Base-by-base conservation (phyloP, 164 flowering plant species). In the Vitis amurensis region DNA sequence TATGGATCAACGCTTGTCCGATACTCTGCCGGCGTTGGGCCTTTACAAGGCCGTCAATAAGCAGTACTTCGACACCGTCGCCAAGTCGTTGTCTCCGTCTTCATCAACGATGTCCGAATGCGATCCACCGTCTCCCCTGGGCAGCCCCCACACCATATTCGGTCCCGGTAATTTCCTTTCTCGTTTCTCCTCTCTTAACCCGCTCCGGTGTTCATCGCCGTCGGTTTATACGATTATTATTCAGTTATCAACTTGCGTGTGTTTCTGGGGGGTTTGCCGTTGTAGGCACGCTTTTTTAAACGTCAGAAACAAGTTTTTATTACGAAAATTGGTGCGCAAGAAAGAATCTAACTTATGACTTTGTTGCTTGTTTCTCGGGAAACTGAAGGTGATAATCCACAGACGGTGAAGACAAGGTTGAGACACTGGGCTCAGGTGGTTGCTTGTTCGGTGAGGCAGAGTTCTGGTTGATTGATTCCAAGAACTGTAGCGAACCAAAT, bases 381-480 rank as follows among this genome's bases (percentile, higher is more conserved):
- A 59, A 61, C 4, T 59, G 19, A 12, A 79, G 87, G 78, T 47
- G 87, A 82, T 48, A 79, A 78, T 63, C 88, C 84, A 16, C 74
- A 73, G 72, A 71, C 59, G 68, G 77, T 80, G 78, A 84, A 84
- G 82, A 71, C 79, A 30, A 80, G 81, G 66, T 49, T 85, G 76
- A 76, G 63, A 71, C 85, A 80, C 61, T 85, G 88, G 88, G 88
- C 88, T 11, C 86, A 85, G 72, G 83, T 81, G 72, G 88, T 85
- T 58, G 88, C 88, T 56, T 85, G 86, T 67, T 72, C 82, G 23
- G 79, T 80, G 58, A 60, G 74, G 59, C 77, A 73, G 48, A 57
- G 19, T 30, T 71, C 76, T 15, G 11, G 52, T 66, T 59, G 68
- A 11, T 9, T 12, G 44, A 10, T 15, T n/a, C 29, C n/a, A 37